Percentiles rank a stretch among this genome's conserved stretches.
These are phyloP conservation scores for Xylaria digitata DNA, from an alignment of 2,329 filamentous ascomycete genomes.

Conservation along the genomic window DNA sequence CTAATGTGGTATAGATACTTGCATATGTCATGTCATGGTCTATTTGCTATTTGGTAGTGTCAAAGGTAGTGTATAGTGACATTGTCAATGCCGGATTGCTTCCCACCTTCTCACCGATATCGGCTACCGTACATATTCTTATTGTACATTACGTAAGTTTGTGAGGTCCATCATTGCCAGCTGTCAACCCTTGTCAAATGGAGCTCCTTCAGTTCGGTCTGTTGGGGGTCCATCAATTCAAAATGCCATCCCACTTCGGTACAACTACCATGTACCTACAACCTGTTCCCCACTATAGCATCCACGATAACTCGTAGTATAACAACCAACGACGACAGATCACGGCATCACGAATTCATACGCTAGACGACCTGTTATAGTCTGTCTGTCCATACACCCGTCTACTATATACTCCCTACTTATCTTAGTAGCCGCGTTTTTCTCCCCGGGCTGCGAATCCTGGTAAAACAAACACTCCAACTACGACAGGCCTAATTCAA, in stretches of 20 bases:
- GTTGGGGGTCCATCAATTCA: too few species aligned
- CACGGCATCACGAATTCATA: background rate
- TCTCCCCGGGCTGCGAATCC: background rate
- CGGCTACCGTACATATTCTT: background rate
- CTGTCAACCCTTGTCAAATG: constrained; percentile 2
- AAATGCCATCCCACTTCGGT: too few species aligned
- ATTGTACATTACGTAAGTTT: too few species aligned
- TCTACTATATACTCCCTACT: background rate
- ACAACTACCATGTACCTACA: too few species aligned
- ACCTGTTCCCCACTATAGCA: too few species aligned
- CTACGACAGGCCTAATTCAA: background rate
- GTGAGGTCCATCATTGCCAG: background rate
- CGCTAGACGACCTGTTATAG: background rate
- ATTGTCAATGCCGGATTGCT: too few species aligned
- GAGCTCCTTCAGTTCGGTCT: too few species aligned
- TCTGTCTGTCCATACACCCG: too few species aligned
- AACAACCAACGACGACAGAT: background rate
- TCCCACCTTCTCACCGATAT: constrained; percentile 9
- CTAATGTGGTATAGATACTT: background rate
- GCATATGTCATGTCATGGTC: too few species aligned
- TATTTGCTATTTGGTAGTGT: too few species aligned
- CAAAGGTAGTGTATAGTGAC: too few species aligned
- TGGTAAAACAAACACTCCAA: background rate
- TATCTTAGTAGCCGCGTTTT: background rate
- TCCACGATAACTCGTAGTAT: too few species aligned